These are phyloP conservation scores for Bathelium albidoporum DNA, from an alignment of 495 filamentous ascomycete genomes.

Conservation along the genomic window DNA sequence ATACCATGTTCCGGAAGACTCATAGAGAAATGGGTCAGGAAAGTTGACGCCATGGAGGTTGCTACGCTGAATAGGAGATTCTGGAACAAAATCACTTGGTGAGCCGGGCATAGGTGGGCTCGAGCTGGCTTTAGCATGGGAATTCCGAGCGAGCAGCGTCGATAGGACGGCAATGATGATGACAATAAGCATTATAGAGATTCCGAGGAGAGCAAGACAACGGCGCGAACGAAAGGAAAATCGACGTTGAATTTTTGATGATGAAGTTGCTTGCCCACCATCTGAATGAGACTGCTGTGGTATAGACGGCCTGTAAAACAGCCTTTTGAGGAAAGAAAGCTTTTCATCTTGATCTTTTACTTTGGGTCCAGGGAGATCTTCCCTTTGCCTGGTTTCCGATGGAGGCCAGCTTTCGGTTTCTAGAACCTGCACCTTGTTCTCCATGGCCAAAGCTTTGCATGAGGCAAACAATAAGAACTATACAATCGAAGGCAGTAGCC, in stretches of 20 bases:
- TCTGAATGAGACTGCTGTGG: background rate
- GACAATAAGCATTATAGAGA: background rate
- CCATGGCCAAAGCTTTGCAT: background rate
- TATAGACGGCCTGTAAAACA: background rate
- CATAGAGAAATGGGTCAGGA: slow-evolving; percentile 20
- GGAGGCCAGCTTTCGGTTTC: background rate
- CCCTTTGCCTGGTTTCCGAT: background rate
- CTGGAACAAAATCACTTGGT: background rate
- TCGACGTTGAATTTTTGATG: background rate
- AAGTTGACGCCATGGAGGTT: slow-evolving; percentile 17
- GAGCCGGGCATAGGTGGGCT: background rate
- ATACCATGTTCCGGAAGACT: slow-evolving; percentile 19
- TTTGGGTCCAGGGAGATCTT: background rate
- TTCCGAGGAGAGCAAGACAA: background rate
- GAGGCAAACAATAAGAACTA: background rate
- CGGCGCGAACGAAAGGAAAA: background rate
- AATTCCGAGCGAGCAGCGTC: background rate
- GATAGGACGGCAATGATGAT: background rate
- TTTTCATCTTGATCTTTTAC: background rate
- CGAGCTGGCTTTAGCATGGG: background rate
- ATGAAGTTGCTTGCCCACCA: background rate
- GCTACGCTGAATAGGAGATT: background rate
- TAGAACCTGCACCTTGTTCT: background rate
- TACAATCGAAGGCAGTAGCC: background rate
- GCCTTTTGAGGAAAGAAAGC: background rate